A percentile compares a stretch with the other conserved stretches of the same genome.
These are phyloP conservation scores for Collybia mongolica DNA, from an alignment of 768 basidiomycete genomes.

Conservation along the genomic window DNA sequence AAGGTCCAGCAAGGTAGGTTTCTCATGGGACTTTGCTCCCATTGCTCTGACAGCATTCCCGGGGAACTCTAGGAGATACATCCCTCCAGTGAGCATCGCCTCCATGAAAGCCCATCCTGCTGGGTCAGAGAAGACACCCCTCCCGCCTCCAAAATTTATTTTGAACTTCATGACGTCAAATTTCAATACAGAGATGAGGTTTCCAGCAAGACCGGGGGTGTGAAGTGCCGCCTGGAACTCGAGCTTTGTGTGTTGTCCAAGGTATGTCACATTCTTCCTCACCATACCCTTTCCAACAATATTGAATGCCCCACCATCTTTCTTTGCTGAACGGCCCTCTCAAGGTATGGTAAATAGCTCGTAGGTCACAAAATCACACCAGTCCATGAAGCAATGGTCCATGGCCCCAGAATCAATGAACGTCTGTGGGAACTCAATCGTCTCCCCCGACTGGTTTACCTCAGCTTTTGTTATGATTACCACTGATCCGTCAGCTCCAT, in stretches of 20 bases:
- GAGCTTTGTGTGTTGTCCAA: constrained; percentile 4
- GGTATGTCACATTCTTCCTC: constrained; percentile 6
- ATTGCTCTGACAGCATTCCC: too few relatives aligned
- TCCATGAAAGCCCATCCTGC: too few relatives aligned
- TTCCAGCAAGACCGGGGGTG: constrained; percentile 21
- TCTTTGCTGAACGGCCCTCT: too few relatives aligned
- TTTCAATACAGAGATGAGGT: constrained; percentile 20
- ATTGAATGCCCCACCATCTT: constrained; percentile 12
- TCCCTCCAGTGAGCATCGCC: too few relatives aligned
- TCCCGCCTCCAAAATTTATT: constrained; percentile 12
- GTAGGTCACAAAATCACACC: not conserved
- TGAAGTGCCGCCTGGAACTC: constrained; percentile 2
- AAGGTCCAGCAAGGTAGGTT: too few relatives aligned
- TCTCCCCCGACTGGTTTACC: too few relatives aligned
- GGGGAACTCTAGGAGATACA: too few relatives aligned
- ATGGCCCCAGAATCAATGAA: constrained; percentile 5
- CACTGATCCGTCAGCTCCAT: too few relatives aligned
- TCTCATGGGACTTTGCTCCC: too few relatives aligned
- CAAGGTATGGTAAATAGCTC: too few relatives aligned
- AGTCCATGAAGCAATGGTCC: constrained; percentile 4
- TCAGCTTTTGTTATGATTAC: too few relatives aligned
- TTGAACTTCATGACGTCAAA: constrained; percentile 12
- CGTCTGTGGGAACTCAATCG: too few relatives aligned
- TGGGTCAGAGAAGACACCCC: not conserved
- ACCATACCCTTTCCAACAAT: constrained; percentile 20